Evolutionary conservation across 1,284 basidiomycete species (phyloP), one percentile per base, ranked within the genome.

Genomic region (Xerocomus minutiporus): DNA sequence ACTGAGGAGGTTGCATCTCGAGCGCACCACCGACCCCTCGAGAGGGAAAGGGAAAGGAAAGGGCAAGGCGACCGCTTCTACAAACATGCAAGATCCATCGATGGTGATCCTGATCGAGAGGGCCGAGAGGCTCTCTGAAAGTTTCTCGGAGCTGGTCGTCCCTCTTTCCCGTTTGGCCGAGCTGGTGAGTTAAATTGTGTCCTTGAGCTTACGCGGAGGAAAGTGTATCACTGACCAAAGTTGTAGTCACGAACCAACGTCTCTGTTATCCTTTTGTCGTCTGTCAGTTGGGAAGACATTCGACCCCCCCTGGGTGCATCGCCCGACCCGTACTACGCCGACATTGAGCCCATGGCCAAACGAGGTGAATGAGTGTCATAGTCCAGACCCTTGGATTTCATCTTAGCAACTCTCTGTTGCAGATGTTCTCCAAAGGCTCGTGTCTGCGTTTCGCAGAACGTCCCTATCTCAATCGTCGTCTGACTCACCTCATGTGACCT

Each of bases 301-400:
- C 78, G 83, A 8, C 88, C 90, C 0, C 67, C 79, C 0, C 67
- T 86, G 5, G 88, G 85, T 4, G 84, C 87, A 26, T 80, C 88
- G 0, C 80, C 83, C 0, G 88, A 92, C 62, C 91, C 91, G 0
- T 84, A 86, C 59, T 82, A 83, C 62, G 66, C 93, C n/a, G 82
- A 86, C 53, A 69, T 88, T 0, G 70, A 77, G 1, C 71, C 80
- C 1, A 73, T 77, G 2, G 71, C 72, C n/a, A 86, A 85, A 72
- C 75, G 84, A 73, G 78, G 88, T 85, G 73, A 78, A 87, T 84
- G 53, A 39, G 75, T 65, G 34, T 47, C 25, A 1, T 6, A 38
- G 12, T 26, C 20, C 20, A 8, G 11, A 46, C 26, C 5, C 6
- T 15, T n/a, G 8, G 1, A 2, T 23, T 41, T 38, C 20, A 4